Percentiles rank a stretch among this genome's conserved stretches.
phyloP scores from a whole-genome alignment of 192 early-diverging fungal genomes.

The Gaertneriomyces semiglobifer region DNA sequence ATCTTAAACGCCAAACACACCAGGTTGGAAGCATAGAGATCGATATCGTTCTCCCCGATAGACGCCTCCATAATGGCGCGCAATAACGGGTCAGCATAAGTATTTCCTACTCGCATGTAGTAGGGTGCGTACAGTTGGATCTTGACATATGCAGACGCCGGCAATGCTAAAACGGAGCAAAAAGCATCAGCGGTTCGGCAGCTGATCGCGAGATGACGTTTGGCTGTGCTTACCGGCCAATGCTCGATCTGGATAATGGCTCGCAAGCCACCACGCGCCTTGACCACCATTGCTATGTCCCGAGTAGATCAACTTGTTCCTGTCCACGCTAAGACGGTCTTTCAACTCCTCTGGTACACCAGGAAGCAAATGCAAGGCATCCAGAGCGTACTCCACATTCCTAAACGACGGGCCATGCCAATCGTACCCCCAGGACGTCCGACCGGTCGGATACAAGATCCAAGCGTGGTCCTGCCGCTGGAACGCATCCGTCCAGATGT shows the following conservation, averaged over 20 bases:
- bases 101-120: slow-evolving; percentile 55
- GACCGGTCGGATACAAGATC: slow-evolving; percentile 67
- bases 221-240: slow-evolving; percentile 50
- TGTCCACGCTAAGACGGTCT: slow-evolving; percentile 34
- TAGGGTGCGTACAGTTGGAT: slow-evolving; percentile 74
- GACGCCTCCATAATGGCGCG: slow-evolving; percentile 65
- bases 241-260: slow-evolving; percentile 69
- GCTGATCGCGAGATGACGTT: neutral
- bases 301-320: slow-evolving; percentile 52
- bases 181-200: neutral
- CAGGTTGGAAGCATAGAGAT: slow-evolving; percentile 66
- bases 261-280: slow-evolving; percentile 69
- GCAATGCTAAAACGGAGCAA: slow-evolving; percentile 43
- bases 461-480: slow-evolving; percentile 57
- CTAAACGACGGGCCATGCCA: slow-evolving; percentile 71
- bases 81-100: slow-evolving; percentile 62
- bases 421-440: slow-evolving; percentile 75
- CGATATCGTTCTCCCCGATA: slow-evolving; percentile 71
- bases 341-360: slow-evolving; percentile 47
- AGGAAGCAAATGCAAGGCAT: slow-evolving; percentile 46
- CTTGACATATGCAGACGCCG: slow-evolving; percentile 70
- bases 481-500: slow-evolving; percentile 63
- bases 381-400: slow-evolving; percentile 57
- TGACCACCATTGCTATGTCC: slow-evolving; percentile 79
- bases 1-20: slow-evolving; percentile 33